These are phyloP conservation scores for Coniophora puteana DNA, from an alignment of 1,284 basidiomycete species.

Conservation along the genomic window DNA sequence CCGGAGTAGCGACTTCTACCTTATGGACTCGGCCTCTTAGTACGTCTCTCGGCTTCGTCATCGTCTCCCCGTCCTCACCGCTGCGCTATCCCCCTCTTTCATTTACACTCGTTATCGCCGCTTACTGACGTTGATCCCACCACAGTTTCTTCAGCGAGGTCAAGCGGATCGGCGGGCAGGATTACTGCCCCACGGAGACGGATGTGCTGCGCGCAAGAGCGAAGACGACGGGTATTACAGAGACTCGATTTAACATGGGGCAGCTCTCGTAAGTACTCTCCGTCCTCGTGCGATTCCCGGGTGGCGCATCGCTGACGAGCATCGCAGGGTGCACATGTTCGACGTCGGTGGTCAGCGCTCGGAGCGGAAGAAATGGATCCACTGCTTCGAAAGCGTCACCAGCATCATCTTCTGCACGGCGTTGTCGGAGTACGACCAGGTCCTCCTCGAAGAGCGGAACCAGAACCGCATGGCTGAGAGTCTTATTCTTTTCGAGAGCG, in stretches of 20 bases:
- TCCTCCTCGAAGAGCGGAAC: slow-evolving; percentile 74
- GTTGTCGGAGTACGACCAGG: slow-evolving; percentile 92
- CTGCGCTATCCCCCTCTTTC: slow-evolving; percentile 2
- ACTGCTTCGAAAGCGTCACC: slow-evolving; percentile 93
- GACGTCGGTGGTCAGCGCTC: slow-evolving; percentile 93
- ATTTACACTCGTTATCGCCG: neutral
- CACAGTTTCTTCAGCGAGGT: slow-evolving; percentile 87
- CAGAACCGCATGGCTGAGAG: slow-evolving; percentile 97
- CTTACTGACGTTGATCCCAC: neutral
- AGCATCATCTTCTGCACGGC: slow-evolving; percentile 96
- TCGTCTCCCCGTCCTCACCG: slow-evolving; percentile 2
- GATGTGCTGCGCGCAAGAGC: slow-evolving; percentile 88
- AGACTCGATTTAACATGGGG: slow-evolving; percentile 79
- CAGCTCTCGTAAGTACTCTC: slow-evolving; percentile 66
- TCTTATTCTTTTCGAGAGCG: slow-evolving; percentile 89
- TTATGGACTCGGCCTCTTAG: slow-evolving; percentile 96
- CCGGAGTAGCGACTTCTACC: slow-evolving; percentile 85
- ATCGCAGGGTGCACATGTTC: slow-evolving; percentile 85
- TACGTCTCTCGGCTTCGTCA: slow-evolving; percentile 38
- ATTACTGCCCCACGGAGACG: slow-evolving; percentile 84
- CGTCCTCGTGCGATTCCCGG: slow-evolving; percentile 46
- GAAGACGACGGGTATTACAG: slow-evolving; percentile 92
- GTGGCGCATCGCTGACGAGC: slow-evolving; percentile 30
- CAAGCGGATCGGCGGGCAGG: slow-evolving; percentile 72
- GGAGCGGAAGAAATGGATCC: slow-evolving; percentile 94